Evolutionary conservation across 176 grass and related monocot species (phyloP).

Genomic region (sorghum (Sorghum bicolor)): DNA sequence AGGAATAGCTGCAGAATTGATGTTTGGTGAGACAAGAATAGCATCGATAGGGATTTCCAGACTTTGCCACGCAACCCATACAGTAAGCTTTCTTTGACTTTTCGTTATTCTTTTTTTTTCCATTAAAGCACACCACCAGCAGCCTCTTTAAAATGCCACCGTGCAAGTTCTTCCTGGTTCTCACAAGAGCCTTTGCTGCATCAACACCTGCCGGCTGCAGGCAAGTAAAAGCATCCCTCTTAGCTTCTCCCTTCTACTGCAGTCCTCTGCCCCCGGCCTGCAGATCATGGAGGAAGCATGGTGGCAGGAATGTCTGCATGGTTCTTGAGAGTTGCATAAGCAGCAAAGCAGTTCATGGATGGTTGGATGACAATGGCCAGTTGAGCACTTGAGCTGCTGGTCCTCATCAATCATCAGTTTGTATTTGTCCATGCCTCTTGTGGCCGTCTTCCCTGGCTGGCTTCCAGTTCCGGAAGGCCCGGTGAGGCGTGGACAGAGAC

Average conservation of each 20-base stretch:
- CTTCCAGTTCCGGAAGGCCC: constrained; percentile 17
- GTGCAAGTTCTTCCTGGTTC: constrained; percentile 25
- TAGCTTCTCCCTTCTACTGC: not conserved
- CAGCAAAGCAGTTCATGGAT: not conserved
- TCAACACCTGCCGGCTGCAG: constrained; percentile 2
- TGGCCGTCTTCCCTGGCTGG: constrained; percentile 21
- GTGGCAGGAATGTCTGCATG: constrained; percentile 41
- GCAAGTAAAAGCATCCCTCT: constrained; percentile 1
- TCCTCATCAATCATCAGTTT: constrained; percentile 32
- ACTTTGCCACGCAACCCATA: not conserved
- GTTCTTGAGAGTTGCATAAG: constrained; percentile 13
- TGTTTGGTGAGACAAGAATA: constrained; percentile 11
- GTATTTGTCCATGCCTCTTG: constrained; percentile 27
- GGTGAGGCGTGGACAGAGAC: constrained; percentile 26
- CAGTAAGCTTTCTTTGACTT: constrained; percentile 12
- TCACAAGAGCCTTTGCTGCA: constrained; percentile 19
- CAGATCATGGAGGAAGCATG: constrained; percentile 35
- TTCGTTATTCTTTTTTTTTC: not conserved
- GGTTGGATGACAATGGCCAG: constrained; percentile 28
- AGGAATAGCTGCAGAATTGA: not conserved
- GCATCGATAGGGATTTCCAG: not conserved
- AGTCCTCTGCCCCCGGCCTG: not conserved
- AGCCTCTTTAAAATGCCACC: constrained; percentile 29
- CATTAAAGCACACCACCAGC: constrained; percentile 11
- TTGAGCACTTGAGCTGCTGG: not conserved